Percentiles rank a stretch among this genome's conserved stretches.
Evolutionary conservation across 768 basidiomycete genomes (phyloP).

Genomic region (Russula foetens): DNA sequence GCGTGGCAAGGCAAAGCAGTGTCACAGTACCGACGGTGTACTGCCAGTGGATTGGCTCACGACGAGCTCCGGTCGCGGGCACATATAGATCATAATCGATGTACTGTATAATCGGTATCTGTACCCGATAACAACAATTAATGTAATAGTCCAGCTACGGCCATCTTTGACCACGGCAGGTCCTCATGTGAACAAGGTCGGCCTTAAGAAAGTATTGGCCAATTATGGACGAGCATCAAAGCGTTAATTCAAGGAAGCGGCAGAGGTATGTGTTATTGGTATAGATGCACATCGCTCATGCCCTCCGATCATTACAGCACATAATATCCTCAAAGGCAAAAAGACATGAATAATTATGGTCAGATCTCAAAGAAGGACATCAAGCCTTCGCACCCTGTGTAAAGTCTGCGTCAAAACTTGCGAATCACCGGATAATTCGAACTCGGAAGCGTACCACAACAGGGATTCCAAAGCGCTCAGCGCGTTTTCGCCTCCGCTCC

Average conservation of each 20-base stretch:
- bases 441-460: not conserved
- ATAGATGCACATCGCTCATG: not conserved
- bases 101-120: no score
- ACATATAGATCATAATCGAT: no score
- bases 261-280: not conserved
- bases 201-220: not conserved
- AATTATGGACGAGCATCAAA: not conserved
- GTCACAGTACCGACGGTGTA: no score
- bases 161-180: not conserved
- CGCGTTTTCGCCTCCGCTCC: slow-evolving; percentile 18
- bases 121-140: no score
- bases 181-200: not conserved
- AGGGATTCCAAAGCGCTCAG: slow-evolving; percentile 17
- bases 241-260: not conserved
- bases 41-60: no score
- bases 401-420: not conserved
- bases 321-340: slow-evolving; percentile 1
- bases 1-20: no score
- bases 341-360: not conserved
- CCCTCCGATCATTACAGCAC: not conserved
- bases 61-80: no score
- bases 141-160: not conserved
- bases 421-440: not conserved
- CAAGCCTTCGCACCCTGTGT: slow-evolving; percentile 12
- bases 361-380: not conserved